Base-by-base conservation (phyloP, 345 rosid species). In the Ailanthus altissimus region DNA sequence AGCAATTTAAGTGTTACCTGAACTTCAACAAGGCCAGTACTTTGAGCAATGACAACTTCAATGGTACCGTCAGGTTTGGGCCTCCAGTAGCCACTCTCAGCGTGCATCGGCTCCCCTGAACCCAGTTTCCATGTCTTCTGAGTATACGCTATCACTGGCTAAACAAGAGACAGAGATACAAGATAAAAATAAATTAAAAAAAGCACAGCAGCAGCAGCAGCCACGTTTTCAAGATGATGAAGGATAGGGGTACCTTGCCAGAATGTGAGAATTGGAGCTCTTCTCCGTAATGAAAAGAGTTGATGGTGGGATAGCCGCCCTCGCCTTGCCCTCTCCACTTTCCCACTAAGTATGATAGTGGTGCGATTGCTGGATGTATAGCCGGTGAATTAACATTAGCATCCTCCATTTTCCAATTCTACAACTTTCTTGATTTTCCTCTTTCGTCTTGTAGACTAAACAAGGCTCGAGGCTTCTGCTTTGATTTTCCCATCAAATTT, bases 271-370 rank as follows among this genome's bases (percentile, higher is more conserved):
- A 91, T 70, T 73, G 54, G 78, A 93, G 82, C 86, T 93, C 92
- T 81, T 93, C 95, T 16, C 85, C 90, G 74, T 91, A 93, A 15
- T 72, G 75, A 82, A 93, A 93, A 67, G 91, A 78, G 76, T 77
- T 59, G 83, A 89, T 85, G 76, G 92, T 91, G 25, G 94, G 95
- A 72, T 74, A 91, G 3, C 78, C 80, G 20, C 97, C 97, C 76
- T 89, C 82, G 14, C 95, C 97, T 80, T 87, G 64, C n/a, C 95
- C 95, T 81, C 84, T 86, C 97, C 97, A 93, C 40, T 83, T 91
- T 4, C 97, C 95, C 58, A 93, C 50, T 42, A 93, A 87, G 76
- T 82, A 89, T 0, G 91, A 80, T 0, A 93, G n/a, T 21, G 92
- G 90, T 45, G 80, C 88, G 6, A 88, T 79, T n/a, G 84, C 86